Percentiles rank a stretch among this genome's conserved stretches.
Conservation (phyloP, 257 asterid genomes). For the Coffea canephora region DNA sequence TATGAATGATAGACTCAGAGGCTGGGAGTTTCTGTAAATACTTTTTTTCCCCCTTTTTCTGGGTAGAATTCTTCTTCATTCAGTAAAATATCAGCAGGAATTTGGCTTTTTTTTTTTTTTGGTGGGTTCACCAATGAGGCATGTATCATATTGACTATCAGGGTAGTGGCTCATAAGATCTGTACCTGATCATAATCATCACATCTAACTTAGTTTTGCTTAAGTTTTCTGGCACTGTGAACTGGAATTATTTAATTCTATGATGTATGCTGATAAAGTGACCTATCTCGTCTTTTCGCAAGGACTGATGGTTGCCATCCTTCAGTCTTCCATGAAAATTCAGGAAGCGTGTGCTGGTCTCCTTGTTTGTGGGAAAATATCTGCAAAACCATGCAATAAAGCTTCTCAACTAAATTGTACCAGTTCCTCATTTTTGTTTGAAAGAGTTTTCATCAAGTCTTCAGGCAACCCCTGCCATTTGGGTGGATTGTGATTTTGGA, state of each 20-base stretch:
- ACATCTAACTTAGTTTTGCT: not conserved
- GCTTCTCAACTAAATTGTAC: no score
- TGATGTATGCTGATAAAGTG: not conserved
- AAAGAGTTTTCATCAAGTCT: not conserved
- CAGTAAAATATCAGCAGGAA: not conserved
- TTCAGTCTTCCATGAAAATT: no score
- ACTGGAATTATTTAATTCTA: not conserved
- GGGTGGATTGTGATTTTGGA: not conserved
- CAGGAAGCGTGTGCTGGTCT: no score
- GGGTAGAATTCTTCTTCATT: not conserved
- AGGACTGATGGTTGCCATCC: no score
- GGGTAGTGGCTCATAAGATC: not conserved
- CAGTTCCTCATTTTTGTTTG: not conserved
- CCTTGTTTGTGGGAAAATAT: no score
- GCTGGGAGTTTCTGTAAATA: no score
- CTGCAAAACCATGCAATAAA: no score
- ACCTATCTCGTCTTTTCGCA: no score
- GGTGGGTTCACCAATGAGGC: not conserved
- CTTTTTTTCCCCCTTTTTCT: no score
- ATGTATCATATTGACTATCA: not conserved
- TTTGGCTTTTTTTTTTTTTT: not conserved
- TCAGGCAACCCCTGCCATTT: not conserved
- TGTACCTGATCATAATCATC: not conserved
- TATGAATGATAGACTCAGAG: no score
- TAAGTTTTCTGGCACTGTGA: not conserved